Base-by-base conservation (phyloP, 2,329 filamentous ascomycete species). In the Stagonosporopsis tanaceti region DNA sequence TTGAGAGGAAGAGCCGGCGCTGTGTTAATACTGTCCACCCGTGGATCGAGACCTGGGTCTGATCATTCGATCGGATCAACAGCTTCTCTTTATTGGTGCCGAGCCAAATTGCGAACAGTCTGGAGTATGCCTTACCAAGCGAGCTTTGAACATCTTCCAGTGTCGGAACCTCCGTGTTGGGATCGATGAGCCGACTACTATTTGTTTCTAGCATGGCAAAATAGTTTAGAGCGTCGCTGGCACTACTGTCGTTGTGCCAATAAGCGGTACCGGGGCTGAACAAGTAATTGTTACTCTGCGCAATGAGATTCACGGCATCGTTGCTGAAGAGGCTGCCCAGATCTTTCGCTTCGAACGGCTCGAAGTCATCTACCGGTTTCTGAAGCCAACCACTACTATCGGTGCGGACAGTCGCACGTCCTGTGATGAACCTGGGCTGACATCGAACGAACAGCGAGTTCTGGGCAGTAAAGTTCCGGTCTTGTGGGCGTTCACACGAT, bases 191-290 rank as follows among this genome's bases (percentile, higher is more conserved):
- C 0, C 61, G 45, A 1, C 68, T 71, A 3, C 63, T 72, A 2
- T 79, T 77, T 0, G 45, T 63, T 0, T 50, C 24, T 0, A 72
- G 38, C 0, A 66, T 65, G 0, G 84, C 60, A n/a, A 86, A 74
- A 30, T 84, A 80, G 45, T 80, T 83, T 28, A 81, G 67, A 72
- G 79, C 84, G 38, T 83, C 80, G 0, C 62, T 64, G 0, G 81
- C 69, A 1, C 77, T 66, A 0, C 72, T 78, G 40, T 83, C 77
- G 52, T 82, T 84, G 60, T 85, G 85, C 79, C 79, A 85, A 2
- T 34, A 62, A 0, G 24, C 1, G 3, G 7, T n/a, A 4, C 3
- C 2, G 22, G 9, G 30, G 3, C 28, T 27, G 34, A 74, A 69
- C 0, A 76, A 1, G 27, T 71, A 74, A 1, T 14, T 14, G 22